Base-by-base conservation (phyloP, 2,329 filamentous ascomycete species). In the Neospermospora avenae region DNA sequence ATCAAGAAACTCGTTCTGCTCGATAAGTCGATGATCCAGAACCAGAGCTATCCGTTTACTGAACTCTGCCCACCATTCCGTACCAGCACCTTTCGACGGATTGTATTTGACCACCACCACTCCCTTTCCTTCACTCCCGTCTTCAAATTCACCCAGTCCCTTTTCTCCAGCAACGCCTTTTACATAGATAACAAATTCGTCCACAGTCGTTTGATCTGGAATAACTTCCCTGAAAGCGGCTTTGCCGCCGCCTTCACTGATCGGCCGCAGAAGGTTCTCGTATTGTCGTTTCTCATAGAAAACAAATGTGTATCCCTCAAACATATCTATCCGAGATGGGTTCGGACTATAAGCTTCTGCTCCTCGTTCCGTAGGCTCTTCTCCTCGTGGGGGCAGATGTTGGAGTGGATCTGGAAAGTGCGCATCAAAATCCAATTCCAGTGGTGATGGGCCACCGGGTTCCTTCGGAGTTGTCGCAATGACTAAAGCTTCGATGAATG, bases 1-100 rank as follows among this genome's bases (percentile, higher is more conserved):
- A 73, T 96, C 91, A 2, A 99, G 80, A 63, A 99, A 96, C 68
- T 97, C 93, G 60, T 89, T 92, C 70, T 97, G 92, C 67, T 93
- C 86, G 56, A 97, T 87, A 2, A 92, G 86, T 3, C 91, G 85
- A 72, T 96, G 92, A 62, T 92, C 88, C 13, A 96, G 81, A 48
- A 84, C 80, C 20, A 87, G 73, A 2, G 92, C 89, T 16, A 96
- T 83, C 7, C 85, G 77, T 4, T 81, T 86, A 65, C 87, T 82
- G 66, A 96, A 87, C 1, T 85, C 77, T 16, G 82, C 79, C 61
- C 84, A 90, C 91, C 90, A 96, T 10, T 57, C 80, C 75, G 65
- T 79, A 69, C 41, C 80, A 70, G 31, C 80, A 75, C 11, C 80
- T 77, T 68, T 86, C 82, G 45, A 79, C 80, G 10, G 86, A 81